Conservation (phyloP, 805 yeast species). For the Saccharomyces paradoxus region DNA sequence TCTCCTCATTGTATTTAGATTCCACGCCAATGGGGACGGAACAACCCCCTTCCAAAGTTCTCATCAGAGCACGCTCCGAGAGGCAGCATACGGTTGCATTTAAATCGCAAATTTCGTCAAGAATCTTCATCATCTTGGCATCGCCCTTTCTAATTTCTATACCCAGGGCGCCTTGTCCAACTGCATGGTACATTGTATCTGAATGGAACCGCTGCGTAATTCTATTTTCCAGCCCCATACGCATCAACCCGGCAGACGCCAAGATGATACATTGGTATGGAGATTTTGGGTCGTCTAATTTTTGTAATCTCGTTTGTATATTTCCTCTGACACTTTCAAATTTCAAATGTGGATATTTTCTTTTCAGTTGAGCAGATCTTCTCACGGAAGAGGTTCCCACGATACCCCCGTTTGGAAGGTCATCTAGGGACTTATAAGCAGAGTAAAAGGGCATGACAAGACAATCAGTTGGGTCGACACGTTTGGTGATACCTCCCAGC, state of each 20-base stretch:
- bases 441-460: slow-evolving; percentile 64
- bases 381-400: slow-evolving; percentile 95
- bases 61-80: slow-evolving; percentile 83
- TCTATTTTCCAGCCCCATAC: slow-evolving; percentile 65
- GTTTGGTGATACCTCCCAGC: slow-evolving; percentile 73
- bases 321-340: slow-evolving; percentile 87
- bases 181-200: slow-evolving; percentile 87
- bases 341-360: slow-evolving; percentile 63
- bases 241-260: slow-evolving; percentile 85
- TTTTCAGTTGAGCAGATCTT: slow-evolving; percentile 82
- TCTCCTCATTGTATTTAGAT: slow-evolving; percentile 42
- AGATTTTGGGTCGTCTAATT: slow-evolving; percentile 65
- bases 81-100: slow-evolving; percentile 66
- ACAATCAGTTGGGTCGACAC: slow-evolving; percentile 94
- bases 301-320: slow-evolving; percentile 67
- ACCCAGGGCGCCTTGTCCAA: slow-evolving; percentile 98
- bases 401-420: slow-evolving; percentile 74
- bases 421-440: slow-evolving; percentile 53
- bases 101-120: slow-evolving; percentile 56
- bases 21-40: slow-evolving; percentile 94
- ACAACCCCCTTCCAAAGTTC: slow-evolving; percentile 93
- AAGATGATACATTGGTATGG: slow-evolving; percentile 67
- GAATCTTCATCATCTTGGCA: slow-evolving; percentile 45
- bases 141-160: slow-evolving; percentile 78
- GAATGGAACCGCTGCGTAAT: slow-evolving; percentile 64